Percentiles rank a stretch among this genome's conserved stretches.
These are phyloP conservation scores for Dorcoceras hygrometricum DNA, from an alignment of 257 asterid species.

Conservation along the genomic window DNA sequence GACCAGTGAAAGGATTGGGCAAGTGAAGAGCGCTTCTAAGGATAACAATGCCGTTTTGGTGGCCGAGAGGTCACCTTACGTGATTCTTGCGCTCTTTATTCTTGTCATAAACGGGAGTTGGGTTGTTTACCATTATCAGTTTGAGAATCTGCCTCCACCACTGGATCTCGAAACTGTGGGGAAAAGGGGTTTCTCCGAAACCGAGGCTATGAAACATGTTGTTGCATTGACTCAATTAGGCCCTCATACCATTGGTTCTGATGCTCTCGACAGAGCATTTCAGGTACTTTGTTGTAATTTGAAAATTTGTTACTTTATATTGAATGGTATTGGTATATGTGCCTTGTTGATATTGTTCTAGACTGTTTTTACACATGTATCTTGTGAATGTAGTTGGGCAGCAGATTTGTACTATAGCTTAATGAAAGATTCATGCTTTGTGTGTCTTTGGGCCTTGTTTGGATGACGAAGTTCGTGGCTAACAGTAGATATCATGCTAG, in stretches of 20 bases:
- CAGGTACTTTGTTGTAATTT: slow-evolving; percentile 46
- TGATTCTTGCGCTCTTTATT: slow-evolving; percentile 58
- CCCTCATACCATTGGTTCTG: slow-evolving; percentile 88
- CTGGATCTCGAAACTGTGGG: slow-evolving; percentile 63
- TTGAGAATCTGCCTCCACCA: slow-evolving; percentile 59
- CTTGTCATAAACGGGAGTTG: slow-evolving; percentile 59
- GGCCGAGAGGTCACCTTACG: slow-evolving; percentile 69
- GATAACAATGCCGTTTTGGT: slow-evolving; percentile 34
- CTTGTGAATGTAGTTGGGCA: slow-evolving; percentile 12
- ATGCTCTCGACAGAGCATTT: slow-evolving; percentile 62
- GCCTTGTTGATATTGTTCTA: background rate
- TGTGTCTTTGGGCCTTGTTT: background rate
- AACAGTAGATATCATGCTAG: background rate
- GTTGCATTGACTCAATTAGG: slow-evolving; percentile 67
- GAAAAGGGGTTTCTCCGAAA: slow-evolving; percentile 90
- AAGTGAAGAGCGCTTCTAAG: slow-evolving; percentile 18
- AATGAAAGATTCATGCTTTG: background rate
- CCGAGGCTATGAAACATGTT: slow-evolving; percentile 80
- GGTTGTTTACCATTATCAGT: slow-evolving; percentile 77
- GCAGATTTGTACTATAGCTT: background rate
- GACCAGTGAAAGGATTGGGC: slow-evolving; percentile 26
- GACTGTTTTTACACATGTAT: background rate
- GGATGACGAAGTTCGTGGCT: background rate
- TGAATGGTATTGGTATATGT: background rate
- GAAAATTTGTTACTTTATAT: background rate